phyloP scores from a whole-genome alignment of 345 rosid genomes.

The Eucalyptus grandis region DNA sequence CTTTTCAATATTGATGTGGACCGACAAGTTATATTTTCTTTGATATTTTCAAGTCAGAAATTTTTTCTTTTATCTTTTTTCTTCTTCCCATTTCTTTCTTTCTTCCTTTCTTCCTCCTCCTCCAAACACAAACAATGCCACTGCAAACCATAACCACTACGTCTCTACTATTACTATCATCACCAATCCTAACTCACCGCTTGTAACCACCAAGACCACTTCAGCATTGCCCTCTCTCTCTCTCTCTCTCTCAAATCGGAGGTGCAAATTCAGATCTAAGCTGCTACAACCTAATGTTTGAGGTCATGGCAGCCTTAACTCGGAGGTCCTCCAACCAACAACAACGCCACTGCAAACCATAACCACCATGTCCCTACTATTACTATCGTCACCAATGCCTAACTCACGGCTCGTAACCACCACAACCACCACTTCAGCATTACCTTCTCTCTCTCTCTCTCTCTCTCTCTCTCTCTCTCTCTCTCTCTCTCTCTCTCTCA shows the following conservation, averaged over 20 bases:
- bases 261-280: too few relatives aligned
- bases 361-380: not conserved
- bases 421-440: slow-evolving; percentile 14
- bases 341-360: not conserved
- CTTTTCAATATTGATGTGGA: not conserved
- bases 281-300: too few relatives aligned
- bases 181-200: not conserved
- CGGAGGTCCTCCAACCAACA: not conserved
- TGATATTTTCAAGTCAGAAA: not conserved
- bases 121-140: not conserved
- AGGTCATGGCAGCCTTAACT: too few relatives aligned
- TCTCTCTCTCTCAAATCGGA: not conserved
- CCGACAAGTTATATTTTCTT: not conserved
- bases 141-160: not conserved
- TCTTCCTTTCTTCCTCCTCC: not conserved
- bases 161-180: not conserved
- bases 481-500: not conserved
- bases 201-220: slow-evolving; percentile 20
- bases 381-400: not conserved
- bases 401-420: slow-evolving; percentile 6
- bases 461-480: too few relatives aligned
- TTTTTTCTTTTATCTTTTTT: not conserved
- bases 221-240: not conserved
- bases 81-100: not conserved
- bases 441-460: not conserved